These are phyloP conservation scores for Dothideomycetes sp. DNA, from an alignment of 2,329 filamentous ascomycete genomes.

Conservation along the genomic window DNA sequence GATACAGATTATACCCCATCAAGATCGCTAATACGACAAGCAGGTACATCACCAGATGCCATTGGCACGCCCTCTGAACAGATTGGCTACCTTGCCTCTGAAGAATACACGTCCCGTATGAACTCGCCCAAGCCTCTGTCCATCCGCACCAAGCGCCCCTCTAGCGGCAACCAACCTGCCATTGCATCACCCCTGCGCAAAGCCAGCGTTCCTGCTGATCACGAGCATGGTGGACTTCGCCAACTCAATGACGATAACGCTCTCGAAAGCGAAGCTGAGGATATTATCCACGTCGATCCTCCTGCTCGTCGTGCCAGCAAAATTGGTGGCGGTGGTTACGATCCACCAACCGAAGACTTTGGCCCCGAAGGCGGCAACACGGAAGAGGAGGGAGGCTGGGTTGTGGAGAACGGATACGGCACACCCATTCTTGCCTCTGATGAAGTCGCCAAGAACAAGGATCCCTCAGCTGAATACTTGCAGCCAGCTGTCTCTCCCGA, in stretches of 20 bases:
- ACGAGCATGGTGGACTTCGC: conserved; percentile 16
- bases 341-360: conserved; percentile 41
- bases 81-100: conserved; percentile 75
- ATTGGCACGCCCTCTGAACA: conserved; percentile 79
- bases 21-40: conserved; percentile 13
- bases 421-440: conserved; percentile 83
- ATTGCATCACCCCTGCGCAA: conserved; percentile 30
- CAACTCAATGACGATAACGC: conserved; percentile 17
- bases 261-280: conserved; percentile 37
- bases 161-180: conserved; percentile 25
- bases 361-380: conserved; percentile 34
- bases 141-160: conserved; percentile 16
- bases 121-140: conserved; percentile 48
- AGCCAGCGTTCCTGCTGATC: conserved; percentile 36
- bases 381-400: conserved; percentile 36
- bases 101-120: conserved; percentile 71
- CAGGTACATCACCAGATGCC: conserved; percentile 54
- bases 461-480: conserved; percentile 55
- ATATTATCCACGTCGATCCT: conserved; percentile 70
- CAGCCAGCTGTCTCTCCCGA: conserved; percentile 74
- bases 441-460: conserved; percentile 71
- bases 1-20: too few species aligned
- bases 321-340: conserved; percentile 37
- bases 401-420: conserved; percentile 51
- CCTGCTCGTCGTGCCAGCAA: conserved; percentile 37